Percentiles rank a stretch among this genome's conserved stretches.
phyloP scores from a whole-genome alignment of 176 grass and related monocot species.

The Carex littledalei region DNA sequence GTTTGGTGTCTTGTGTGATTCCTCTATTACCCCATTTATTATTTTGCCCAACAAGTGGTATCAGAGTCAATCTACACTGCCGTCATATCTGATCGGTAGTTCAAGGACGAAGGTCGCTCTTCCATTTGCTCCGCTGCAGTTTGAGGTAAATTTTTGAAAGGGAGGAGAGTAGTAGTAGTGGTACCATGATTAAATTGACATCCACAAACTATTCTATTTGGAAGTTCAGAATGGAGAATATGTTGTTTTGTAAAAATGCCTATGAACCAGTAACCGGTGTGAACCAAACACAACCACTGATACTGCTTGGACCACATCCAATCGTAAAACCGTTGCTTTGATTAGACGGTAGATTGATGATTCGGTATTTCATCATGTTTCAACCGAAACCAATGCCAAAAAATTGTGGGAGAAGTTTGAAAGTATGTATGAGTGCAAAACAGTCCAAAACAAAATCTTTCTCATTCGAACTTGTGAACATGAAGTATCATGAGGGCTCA shows the following conservation, averaged over 20 bases:
- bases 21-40: too few species aligned
- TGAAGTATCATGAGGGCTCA: background rate
- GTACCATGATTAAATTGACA: background rate
- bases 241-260: background rate
- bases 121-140: too few species aligned
- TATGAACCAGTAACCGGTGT: background rate
- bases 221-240: background rate
- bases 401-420: background rate
- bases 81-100: too few species aligned
- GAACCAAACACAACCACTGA: background rate
- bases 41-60: too few species aligned
- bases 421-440: constrained; percentile 20
- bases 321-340: background rate
- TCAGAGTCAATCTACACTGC: too few species aligned
- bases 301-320: background rate
- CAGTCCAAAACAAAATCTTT: background rate
- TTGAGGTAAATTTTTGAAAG: too few species aligned
- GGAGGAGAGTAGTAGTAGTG: too few species aligned
- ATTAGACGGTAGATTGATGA: background rate
- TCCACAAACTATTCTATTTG: background rate
- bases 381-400: background rate
- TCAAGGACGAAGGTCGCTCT: too few species aligned
- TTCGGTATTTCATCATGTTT: constrained; percentile 3
- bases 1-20: too few species aligned
- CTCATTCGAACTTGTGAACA: background rate